These are phyloP conservation scores for Phaeosphaeriaceae sp. DNA, from an alignment of 2,329 filamentous ascomycete species.

Conservation along the genomic window DNA sequence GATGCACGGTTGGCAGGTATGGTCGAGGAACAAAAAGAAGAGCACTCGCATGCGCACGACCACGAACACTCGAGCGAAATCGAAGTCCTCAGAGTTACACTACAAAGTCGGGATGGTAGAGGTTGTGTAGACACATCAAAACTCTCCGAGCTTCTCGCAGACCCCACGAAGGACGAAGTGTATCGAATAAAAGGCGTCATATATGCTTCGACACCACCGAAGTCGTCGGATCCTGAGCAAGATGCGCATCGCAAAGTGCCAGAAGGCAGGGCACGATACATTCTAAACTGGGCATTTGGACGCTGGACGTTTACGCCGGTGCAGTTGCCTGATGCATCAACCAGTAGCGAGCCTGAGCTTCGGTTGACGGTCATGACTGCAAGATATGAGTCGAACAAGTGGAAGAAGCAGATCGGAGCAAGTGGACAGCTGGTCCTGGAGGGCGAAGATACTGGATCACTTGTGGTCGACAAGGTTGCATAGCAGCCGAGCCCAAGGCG, in stretches of 20 bases:
- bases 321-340: constrained; percentile 29
- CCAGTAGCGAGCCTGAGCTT: constrained; percentile 63
- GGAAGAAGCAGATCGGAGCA: constrained; percentile 75
- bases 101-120: constrained; percentile 60
- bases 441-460: constrained; percentile 23
- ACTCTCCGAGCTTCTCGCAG: constrained; percentile 64
- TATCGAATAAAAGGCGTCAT: constrained; percentile 89
- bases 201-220: constrained; percentile 54
- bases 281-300: constrained; percentile 98
- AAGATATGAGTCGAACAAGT: constrained; percentile 76
- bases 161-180: constrained; percentile 88
- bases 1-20: constrained; percentile 77
- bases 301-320: constrained; percentile 87
- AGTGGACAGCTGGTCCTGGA: constrained; percentile 54
- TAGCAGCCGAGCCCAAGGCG: neutral
- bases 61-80: constrained; percentile 81
- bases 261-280: constrained; percentile 68
- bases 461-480: constrained; percentile 31
- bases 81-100: constrained; percentile 84
- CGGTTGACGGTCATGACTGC: constrained; percentile 80
- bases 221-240: constrained; percentile 53
- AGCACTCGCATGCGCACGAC: constrained; percentile 53
- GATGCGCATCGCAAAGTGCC: constrained; percentile 45
- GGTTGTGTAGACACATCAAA: constrained; percentile 69
- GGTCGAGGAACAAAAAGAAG: constrained; percentile 53